A percentile compares a stretch with the other conserved stretches of the same genome.
Conservation (phyloP, 2,329 filamentous ascomycete genomes). For the Sporothrix pallida region DNA sequence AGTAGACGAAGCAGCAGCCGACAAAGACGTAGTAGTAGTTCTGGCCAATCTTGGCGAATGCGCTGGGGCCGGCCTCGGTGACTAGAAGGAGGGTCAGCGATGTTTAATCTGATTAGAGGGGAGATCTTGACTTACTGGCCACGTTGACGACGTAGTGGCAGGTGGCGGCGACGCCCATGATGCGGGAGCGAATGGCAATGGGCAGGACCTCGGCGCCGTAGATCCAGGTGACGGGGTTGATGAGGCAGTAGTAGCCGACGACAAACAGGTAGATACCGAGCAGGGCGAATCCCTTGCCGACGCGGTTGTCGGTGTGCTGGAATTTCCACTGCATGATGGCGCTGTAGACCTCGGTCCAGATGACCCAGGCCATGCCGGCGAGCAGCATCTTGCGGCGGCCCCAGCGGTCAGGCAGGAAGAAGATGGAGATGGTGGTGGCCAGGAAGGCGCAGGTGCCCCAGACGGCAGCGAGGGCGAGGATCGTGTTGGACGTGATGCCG, state of each 20-base stretch:
- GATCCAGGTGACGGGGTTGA: constrained; percentile 60
- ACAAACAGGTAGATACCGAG: constrained; percentile 65
- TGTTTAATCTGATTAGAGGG: neutral
- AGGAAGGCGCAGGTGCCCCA: constrained; percentile 61
- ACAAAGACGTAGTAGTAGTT: constrained; percentile 68
- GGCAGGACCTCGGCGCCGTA: constrained; percentile 63
- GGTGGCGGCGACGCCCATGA: constrained; percentile 60
- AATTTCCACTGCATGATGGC: constrained; percentile 64
- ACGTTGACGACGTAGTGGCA: constrained; percentile 63
- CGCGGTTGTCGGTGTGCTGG: constrained; percentile 52
- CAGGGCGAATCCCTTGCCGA: constrained; percentile 65
- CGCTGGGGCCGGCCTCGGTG: constrained; percentile 60
- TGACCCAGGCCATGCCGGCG: constrained; percentile 56
- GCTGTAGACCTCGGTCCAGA: constrained; percentile 63
- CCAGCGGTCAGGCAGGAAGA: constrained; percentile 62
- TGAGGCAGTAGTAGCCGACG: constrained; percentile 59
- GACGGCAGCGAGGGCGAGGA: constrained; percentile 59
- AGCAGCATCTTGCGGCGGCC: constrained; percentile 65
- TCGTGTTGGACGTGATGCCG: constrained; percentile 56
- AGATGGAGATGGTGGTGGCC: constrained; percentile 57
- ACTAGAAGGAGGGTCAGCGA: constrained; percentile 37
- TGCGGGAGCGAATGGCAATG: constrained; percentile 58
- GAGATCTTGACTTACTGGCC: constrained; percentile 36
- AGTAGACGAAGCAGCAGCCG: constrained; percentile 57
- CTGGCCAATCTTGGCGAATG: constrained; percentile 62